A percentile compares a stretch with the other conserved stretches of the same genome.
Conservation (phyloP, 2,329 filamentous ascomycete species). For the Davidsoniella eucalypti region DNA sequence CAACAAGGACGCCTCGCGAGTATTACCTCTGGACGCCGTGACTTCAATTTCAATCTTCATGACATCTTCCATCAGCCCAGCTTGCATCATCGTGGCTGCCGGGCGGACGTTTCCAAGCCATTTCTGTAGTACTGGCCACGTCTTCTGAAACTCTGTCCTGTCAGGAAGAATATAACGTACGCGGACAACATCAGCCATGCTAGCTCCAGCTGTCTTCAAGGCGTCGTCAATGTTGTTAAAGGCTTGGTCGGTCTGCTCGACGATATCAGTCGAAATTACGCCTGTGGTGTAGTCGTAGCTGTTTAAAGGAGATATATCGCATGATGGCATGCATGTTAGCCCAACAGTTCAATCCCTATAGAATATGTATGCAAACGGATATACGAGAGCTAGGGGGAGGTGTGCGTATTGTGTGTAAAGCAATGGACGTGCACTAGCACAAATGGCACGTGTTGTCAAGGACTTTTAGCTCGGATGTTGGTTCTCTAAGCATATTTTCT, state of each 20-base stretch:
- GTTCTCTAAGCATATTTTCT: too few relatives aligned
- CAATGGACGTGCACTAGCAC: not conserved
- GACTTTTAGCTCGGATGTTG: not conserved
- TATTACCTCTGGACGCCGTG: conserved; percentile 18
- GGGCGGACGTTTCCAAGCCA: conserved; percentile 34
- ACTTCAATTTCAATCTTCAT: conserved; percentile 31
- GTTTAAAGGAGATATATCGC: not conserved
- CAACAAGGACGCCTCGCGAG: not conserved
- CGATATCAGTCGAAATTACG: conserved; percentile 27
- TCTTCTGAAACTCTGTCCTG: conserved; percentile 28
- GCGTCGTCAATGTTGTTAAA: conserved; percentile 3
- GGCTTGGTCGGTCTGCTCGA: conserved; percentile 32
- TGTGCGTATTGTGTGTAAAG: not conserved
- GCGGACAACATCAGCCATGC: conserved; percentile 31
- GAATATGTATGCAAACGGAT: too few relatives aligned
- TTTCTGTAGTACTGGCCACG: conserved; percentile 32
- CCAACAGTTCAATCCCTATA: too few relatives aligned
- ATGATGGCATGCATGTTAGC: too few relatives aligned
- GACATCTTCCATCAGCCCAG: conserved; percentile 31
- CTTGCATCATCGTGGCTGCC: conserved; percentile 37
- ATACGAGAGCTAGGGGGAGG: not conserved
- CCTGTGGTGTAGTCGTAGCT: conserved; percentile 36
- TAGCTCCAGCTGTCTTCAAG: conserved; percentile 27
- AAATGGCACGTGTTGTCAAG: not conserved
- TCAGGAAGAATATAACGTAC: conserved; percentile 36